Conservation (phyloP, 768 basidiomycete species). For the Naganishia onofrii region DNA sequence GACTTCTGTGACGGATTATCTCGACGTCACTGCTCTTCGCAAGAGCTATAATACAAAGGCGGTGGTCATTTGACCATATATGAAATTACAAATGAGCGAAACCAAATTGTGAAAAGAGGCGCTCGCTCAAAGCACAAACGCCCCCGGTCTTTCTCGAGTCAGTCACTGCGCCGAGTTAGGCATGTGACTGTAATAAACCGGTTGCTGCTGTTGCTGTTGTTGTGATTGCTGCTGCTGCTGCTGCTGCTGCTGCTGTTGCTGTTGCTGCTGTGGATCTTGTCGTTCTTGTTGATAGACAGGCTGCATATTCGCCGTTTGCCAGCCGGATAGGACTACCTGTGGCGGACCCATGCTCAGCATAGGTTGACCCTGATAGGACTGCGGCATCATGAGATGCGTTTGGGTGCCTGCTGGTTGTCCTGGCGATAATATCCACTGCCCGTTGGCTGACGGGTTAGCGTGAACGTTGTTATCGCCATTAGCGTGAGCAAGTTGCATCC, state of each 20-base stretch:
- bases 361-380: conserved; percentile 1
- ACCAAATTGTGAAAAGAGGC: not conserved
- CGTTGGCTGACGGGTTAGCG: not conserved
- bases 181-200: conserved; percentile 9
- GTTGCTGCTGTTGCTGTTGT: not conserved
- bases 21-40: not conserved
- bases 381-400: not conserved
- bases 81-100: not conserved
- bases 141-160: not conserved
- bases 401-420: not conserved
- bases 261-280: not conserved
- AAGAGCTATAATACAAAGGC: conserved; percentile 15
- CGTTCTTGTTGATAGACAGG: conserved; percentile 17
- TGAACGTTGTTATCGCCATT: not conserved
- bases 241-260: not conserved
- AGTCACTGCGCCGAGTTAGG: not conserved
- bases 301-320: not conserved
- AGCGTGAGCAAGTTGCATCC: not conserved
- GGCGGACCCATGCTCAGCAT: conserved; percentile 15
- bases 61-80: not conserved
- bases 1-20: not conserved
- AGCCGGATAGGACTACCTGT: not conserved
- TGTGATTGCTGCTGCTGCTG: too few relatives aligned
- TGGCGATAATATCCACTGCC: conserved; percentile 8
- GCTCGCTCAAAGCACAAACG: not conserved